Evolutionary conservation across 139 green algal species (phyloP).

Genomic region (Coelastrella sp.): DNA sequence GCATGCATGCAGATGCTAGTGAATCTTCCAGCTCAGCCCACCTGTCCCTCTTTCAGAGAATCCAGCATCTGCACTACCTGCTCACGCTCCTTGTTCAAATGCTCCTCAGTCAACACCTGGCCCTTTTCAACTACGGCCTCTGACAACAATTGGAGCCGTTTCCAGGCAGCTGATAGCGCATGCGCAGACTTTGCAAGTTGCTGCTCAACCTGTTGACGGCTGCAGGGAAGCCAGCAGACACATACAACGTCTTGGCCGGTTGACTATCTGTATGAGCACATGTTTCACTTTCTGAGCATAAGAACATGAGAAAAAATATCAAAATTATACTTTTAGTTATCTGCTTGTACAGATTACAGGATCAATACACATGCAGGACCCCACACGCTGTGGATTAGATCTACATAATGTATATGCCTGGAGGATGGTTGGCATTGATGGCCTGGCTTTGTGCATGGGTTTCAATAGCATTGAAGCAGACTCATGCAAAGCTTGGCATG

Average conservation of each 20-base stretch:
- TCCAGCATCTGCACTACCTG: neutral
- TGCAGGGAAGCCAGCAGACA: neutral
- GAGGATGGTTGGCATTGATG: too few relatives aligned
- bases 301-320: too few relatives aligned
- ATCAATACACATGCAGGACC: neutral
- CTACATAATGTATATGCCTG: too few relatives aligned
- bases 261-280: too few relatives aligned
- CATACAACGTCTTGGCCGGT: too few relatives aligned
- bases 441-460: too few relatives aligned
- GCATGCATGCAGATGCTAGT: neutral
- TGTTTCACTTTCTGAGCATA: too few relatives aligned
- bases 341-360: neutral
- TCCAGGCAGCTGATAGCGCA: neutral
- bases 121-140: neutral
- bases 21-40: neutral
- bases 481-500: too few relatives aligned
- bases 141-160: slow-evolving; percentile 31
- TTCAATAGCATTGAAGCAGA: too few relatives aligned
- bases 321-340: neutral
- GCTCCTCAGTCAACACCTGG: neutral
- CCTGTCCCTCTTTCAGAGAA: neutral
- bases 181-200: slow-evolving; percentile 8
- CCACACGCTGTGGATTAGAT: too few relatives aligned
- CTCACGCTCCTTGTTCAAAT: slow-evolving; percentile 43
- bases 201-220: slow-evolving; percentile 16